Percentiles rank a stretch among this genome's conserved stretches.
These are phyloP conservation scores for Botrytis byssoidea DNA, from an alignment of 2,329 filamentous ascomycete species.

Conservation along the genomic window DNA sequence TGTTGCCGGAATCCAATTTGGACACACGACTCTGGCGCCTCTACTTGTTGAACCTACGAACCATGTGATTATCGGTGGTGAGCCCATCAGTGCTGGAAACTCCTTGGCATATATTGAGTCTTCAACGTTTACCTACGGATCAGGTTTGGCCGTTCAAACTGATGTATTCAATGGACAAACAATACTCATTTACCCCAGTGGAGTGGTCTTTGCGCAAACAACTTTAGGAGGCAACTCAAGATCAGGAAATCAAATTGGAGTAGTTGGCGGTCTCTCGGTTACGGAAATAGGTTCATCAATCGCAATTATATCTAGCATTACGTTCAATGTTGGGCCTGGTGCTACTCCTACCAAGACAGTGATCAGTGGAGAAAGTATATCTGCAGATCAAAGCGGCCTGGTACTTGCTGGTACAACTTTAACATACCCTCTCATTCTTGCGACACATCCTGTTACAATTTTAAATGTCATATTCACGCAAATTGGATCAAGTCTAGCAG, in stretches of 20 bases:
- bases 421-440: constrained; percentile 29
- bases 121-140: constrained; percentile 29
- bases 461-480: constrained; percentile 34
- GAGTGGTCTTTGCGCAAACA: constrained; percentile 29
- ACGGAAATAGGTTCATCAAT: constrained; percentile 34
- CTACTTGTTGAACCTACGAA: constrained; percentile 27
- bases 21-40: constrained; percentile 27
- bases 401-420: constrained; percentile 28
- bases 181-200: constrained; percentile 30
- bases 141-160: constrained; percentile 24
- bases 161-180: constrained; percentile 30
- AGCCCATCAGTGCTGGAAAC: constrained; percentile 20
- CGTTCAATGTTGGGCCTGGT: constrained; percentile 51
- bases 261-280: constrained; percentile 31
- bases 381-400: constrained; percentile 51
- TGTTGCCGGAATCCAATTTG: constrained; percentile 29
- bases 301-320: constrained; percentile 48
- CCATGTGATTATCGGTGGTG: constrained; percentile 28
- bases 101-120: constrained; percentile 29
- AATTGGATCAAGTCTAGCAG: constrained; percentile 40
- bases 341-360: constrained; percentile 46
- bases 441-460: constrained; percentile 29
- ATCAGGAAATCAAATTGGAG: constrained; percentile 26
- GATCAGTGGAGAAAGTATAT: constrained; percentile 51
- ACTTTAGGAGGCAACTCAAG: constrained; percentile 29